phyloP scores from a whole-genome alignment of 768 basidiomycete genomes.

The Mycena albidolilacea region DNA sequence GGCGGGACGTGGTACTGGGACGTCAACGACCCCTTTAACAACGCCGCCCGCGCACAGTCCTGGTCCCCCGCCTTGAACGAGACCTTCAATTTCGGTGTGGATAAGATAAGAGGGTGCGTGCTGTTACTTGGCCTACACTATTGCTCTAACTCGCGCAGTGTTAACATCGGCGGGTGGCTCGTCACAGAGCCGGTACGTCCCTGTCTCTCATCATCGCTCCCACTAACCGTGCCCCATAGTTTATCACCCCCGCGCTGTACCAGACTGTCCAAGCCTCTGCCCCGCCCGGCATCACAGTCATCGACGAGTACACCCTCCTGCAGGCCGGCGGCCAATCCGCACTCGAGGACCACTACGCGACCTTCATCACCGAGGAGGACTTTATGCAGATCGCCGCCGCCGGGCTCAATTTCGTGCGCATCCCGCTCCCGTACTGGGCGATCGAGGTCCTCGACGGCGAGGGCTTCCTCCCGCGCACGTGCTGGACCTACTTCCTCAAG shows the following conservation, averaged over 20 bases:
- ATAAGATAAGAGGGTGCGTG: conserved; percentile 81
- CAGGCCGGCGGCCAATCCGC: conserved; percentile 74
- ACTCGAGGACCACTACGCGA: conserved; percentile 91
- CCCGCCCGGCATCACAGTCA: conserved; percentile 45
- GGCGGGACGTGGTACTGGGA: conserved; percentile 95
- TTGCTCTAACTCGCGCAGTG: conserved; percentile 60
- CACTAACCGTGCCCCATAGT: conserved; percentile 53
- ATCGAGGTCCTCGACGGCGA: conserved; percentile 86
- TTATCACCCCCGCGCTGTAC: conserved; percentile 73
- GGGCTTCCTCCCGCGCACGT: conserved; percentile 84
- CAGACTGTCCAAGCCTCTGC: conserved; percentile 70
- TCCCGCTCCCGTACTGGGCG: conserved; percentile 94
- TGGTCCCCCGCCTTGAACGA: conserved; percentile 91
- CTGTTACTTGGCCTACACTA: conserved; percentile 1
- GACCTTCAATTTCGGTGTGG: conserved; percentile 82
- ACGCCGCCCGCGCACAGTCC: conserved; percentile 83
- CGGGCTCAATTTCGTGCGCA: conserved; percentile 94
- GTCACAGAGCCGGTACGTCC: conserved; percentile 83
- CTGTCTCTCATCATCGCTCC: conserved; percentile 9
- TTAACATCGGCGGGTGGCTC: conserved; percentile 97
- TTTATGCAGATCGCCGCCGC: conserved; percentile 95
- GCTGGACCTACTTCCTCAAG: conserved; percentile 96
- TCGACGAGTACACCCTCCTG: conserved; percentile 90
- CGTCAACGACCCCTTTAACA: conserved; percentile 86
- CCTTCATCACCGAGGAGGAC: conserved; percentile 96